A percentile compares a stretch with the other conserved stretches of the same genome.
These are phyloP conservation scores for Curvularia eragrostidis DNA, from an alignment of 2,329 filamentous ascomycete species.

Conservation along the genomic window DNA sequence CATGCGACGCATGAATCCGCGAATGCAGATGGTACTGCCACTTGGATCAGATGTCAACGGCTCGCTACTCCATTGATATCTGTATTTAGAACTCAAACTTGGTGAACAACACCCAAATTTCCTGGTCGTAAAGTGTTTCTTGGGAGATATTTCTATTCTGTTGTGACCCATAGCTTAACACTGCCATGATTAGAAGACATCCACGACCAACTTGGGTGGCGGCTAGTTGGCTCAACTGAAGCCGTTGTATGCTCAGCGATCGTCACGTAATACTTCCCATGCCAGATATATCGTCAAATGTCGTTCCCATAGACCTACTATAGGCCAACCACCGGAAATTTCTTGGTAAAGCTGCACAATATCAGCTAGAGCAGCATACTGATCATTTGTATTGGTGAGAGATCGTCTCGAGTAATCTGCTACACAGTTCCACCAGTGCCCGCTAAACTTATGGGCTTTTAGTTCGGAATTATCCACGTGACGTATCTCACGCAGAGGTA, in stretches of 20 bases:
- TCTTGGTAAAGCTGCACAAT: slow-evolving; percentile 5
- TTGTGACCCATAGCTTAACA: neutral
- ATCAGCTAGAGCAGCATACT: slow-evolving; percentile 8
- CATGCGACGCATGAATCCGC: slow-evolving; percentile 1
- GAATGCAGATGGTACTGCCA: slow-evolving; percentile 5
- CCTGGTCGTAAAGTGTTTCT: neutral
- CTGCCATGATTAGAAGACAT: slow-evolving; percentile 4
- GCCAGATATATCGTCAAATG: neutral
- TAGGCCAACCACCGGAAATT: neutral
- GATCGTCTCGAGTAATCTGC: neutral
- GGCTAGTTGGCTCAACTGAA: neutral
- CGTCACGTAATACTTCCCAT: neutral
- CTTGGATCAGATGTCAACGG: slow-evolving; percentile 2
- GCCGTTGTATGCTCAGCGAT: neutral
- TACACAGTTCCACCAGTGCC: neutral
- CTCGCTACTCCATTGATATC: slow-evolving; percentile 4
- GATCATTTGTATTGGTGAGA: neutral
- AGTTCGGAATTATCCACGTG: neutral
- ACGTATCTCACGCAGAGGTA: neutral
- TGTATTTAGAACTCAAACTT: neutral
- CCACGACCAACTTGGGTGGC: slow-evolving; percentile 2
- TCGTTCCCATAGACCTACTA: slow-evolving; percentile 1
- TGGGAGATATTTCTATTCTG: neutral
- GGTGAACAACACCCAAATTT: neutral
- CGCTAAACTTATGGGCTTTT: neutral